phyloP scores from a whole-genome alignment of 768 basidiomycete genomes.

The Chiua virens region DNA sequence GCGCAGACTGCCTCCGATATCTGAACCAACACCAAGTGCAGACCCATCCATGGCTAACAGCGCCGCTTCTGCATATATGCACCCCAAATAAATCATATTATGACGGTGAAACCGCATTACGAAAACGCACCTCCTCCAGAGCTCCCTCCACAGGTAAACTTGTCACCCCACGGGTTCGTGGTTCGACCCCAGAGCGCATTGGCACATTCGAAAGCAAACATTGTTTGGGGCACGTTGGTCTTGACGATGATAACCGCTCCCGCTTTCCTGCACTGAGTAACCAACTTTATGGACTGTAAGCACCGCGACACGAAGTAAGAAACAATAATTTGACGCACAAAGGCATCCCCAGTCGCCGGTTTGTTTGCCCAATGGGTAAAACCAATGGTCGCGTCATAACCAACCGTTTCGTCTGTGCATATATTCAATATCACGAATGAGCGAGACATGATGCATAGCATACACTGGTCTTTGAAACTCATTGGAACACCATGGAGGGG shows the following conservation, averaged over 20 bases:
- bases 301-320: neutral
- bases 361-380: conserved; percentile 70
- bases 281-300: conserved; percentile 41
- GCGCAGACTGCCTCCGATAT: conserved; percentile 80
- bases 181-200: conserved; percentile 64
- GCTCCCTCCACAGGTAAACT: conserved; percentile 71
- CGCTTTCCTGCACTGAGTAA: conserved; percentile 53
- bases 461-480: conserved; percentile 76
- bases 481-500: conserved; percentile 82
- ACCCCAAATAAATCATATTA: neutral
- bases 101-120: neutral
- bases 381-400: conserved; percentile 69
- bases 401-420: conserved; percentile 55
- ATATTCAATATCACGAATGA: neutral
- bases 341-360: conserved; percentile 58
- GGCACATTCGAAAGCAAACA: conserved; percentile 79
- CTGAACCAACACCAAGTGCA: conserved; percentile 78
- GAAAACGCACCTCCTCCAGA: conserved; percentile 58
- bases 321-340: conserved; percentile 42
- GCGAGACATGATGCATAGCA: conserved; percentile 5
- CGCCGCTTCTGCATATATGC: conserved; percentile 56
- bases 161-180: conserved; percentile 53
- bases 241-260: conserved; percentile 86
- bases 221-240: conserved; percentile 91
- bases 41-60: conserved; percentile 77